These are phyloP conservation scores for Raphanus hybrid DNA, from an alignment of 441 rosid species.

Conservation along the genomic window DNA sequence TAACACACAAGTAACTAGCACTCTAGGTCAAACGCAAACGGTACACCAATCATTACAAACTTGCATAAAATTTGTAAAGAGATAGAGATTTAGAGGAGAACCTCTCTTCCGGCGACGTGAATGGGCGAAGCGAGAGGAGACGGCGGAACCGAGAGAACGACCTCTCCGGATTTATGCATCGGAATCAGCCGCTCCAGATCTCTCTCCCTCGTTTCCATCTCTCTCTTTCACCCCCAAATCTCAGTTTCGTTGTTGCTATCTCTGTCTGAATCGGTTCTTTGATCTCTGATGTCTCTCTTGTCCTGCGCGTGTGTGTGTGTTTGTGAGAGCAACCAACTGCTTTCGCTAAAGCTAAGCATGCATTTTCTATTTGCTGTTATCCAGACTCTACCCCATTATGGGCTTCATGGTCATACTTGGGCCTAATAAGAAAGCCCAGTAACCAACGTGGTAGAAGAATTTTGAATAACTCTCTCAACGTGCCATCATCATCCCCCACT, in stretches of 20 bases:
- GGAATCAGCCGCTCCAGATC: slow-evolving; percentile 55
- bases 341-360: slow-evolving; percentile 18
- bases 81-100: not conserved
- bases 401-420: slow-evolving; percentile 3
- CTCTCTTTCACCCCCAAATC: slow-evolving; percentile 20
- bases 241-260: not conserved
- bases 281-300: slow-evolving; percentile 29
- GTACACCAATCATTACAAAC: not conserved
- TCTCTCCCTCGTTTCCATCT: slow-evolving; percentile 45
- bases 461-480: not conserved
- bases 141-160: slow-evolving; percentile 39
- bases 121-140: slow-evolving; percentile 46
- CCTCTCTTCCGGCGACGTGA: slow-evolving; percentile 54
- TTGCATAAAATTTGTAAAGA: not conserved
- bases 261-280: not conserved
- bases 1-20: slow-evolving; percentile 28
- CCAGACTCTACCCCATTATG: not conserved
- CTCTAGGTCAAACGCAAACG: slow-evolving; percentile 20
- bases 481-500: not conserved
- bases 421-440: slow-evolving; percentile 10
- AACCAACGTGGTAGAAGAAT: not conserved
- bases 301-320: slow-evolving; percentile 20
- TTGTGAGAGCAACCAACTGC: slow-evolving; percentile 27
- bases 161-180: slow-evolving; percentile 40
- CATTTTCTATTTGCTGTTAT: slow-evolving; percentile 15